Evolutionary conservation across 306 rosid species (phyloP).

Genomic region (Cicer bijugum): DNA sequence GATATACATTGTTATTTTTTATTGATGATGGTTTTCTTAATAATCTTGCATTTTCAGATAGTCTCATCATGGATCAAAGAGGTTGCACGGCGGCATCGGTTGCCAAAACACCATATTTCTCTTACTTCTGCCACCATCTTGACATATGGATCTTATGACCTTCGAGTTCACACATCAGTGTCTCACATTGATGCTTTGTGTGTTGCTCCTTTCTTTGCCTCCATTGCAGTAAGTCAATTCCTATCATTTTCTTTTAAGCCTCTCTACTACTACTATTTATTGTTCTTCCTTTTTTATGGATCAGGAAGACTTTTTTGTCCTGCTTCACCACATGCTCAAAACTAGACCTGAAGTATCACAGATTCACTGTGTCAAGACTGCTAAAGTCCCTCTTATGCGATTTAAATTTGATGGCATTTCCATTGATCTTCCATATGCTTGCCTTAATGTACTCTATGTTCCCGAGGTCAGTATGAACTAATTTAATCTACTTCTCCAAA

Average conservation of each 20-base stretch:
- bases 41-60: constrained; percentile 35
- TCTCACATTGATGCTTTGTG: too few species aligned
- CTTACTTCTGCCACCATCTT: too few species aligned
- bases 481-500: neutral
- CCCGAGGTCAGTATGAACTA: constrained; percentile 52
- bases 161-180: too few species aligned
- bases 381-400: too few species aligned
- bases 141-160: too few species aligned
- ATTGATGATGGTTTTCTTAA: neutral
- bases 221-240: too few species aligned
- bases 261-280: too few species aligned
- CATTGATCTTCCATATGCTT: constrained; percentile 55
- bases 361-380: too few species aligned
- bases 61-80: constrained; percentile 33
- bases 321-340: constrained; percentile 50
- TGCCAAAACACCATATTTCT: too few species aligned
- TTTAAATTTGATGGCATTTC: constrained; percentile 53
- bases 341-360: constrained; percentile 48
- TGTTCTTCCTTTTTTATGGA: constrained; percentile 34
- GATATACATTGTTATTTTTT: neutral
- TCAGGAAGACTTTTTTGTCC: constrained; percentile 57
- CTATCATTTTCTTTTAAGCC: too few species aligned
- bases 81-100: too few species aligned
- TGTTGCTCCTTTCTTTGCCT: too few species aligned
- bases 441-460: constrained; percentile 49